Evolutionary conservation across 202 grass and related monocot genomes (phyloP).

Genomic region (Saccharum hybrid): DNA sequence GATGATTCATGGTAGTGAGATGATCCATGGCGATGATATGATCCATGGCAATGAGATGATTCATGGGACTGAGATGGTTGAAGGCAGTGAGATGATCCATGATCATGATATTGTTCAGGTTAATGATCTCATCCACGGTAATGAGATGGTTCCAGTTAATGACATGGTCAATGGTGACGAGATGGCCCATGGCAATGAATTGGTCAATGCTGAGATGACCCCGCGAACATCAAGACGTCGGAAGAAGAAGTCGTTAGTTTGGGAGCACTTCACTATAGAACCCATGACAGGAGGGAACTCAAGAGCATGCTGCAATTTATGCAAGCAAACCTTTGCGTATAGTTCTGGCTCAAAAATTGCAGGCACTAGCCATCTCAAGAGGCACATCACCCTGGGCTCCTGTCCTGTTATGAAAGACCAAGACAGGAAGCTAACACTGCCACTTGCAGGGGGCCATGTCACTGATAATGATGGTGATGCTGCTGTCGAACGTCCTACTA

Average conservation of each 20-base stretch:
- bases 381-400: constrained; percentile 85
- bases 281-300: constrained; percentile 57
- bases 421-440: constrained; percentile 51
- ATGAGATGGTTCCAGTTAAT: constrained; percentile 19
- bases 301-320: constrained; percentile 92
- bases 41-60: constrained; percentile 31
- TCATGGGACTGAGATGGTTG: constrained; percentile 21
- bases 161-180: constrained; percentile 42
- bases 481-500: constrained; percentile 47
- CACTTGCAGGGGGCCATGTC: constrained; percentile 40
- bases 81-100: constrained; percentile 33
- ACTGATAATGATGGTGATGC: constrained; percentile 70
- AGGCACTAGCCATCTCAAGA: constrained; percentile 95
- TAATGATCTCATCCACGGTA: constrained; percentile 34
- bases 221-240: constrained; percentile 58
- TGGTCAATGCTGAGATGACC: constrained; percentile 48
- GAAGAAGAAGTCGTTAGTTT: constrained; percentile 85
- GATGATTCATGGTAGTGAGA: constrained; percentile 31
- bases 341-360: constrained; percentile 94
- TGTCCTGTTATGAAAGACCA: constrained; percentile 85
- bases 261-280: constrained; percentile 96
- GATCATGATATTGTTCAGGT: constrained; percentile 45
- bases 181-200: constrained; percentile 54
- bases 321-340: constrained; percentile 98
- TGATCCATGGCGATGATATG: constrained; percentile 38